Base-by-base conservation (phyloP, 495 filamentous ascomycete species). In the Astrothelium macrocarpum region DNA sequence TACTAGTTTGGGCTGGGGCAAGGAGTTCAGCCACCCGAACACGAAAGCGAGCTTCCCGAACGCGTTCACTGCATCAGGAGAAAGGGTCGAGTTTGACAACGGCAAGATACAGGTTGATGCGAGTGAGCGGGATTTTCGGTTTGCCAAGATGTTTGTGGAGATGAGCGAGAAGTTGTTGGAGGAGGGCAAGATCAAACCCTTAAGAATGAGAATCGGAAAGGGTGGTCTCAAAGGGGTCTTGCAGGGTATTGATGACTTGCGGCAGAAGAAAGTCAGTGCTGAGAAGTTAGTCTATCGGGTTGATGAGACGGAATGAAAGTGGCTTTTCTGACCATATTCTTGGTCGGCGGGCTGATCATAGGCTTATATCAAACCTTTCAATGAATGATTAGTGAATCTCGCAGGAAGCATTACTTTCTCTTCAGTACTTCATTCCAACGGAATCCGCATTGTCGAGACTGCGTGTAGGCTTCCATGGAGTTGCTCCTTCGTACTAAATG, bases 101-200 rank as follows among this genome's bases (percentile, higher is more conserved):
- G 16, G 16, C 7, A 25, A 25, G 9, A 20, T 25, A 29, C 26
- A 25, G 16, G 10, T 56, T 10, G 23, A 63, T 4, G 65, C 65
- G 16, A 67, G 31, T 4, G 26, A 34, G 32, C 73, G 69, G 20
- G 74, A 75, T 65, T 77, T 72, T 60, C 76, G 77, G 60, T 77
- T 72, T 62, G 73, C 67, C 20, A 73, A 65, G 56, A 80, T 74
- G 34, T 74, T 73, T 42, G 32, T 46, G 5, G 64, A 68, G 59
- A 43, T 81, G 32, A 68, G 68, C 0, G 76, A 82, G 76, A 58
- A 60, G 20, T 58, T 87, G 64, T 34, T 86, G 34, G 76, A 72
- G 11, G 64, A 77, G 29, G 78, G 79, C 12, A 77, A 77, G 71
- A 65, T 87, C 20, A 75, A 79, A 71, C 53, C 74, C 0, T 84